Percentiles rank a stretch among this genome's conserved stretches.
phyloP scores from a whole-genome alignment of 1,284 basidiomycete genomes.

The Apiotrichum sp. region DNA sequence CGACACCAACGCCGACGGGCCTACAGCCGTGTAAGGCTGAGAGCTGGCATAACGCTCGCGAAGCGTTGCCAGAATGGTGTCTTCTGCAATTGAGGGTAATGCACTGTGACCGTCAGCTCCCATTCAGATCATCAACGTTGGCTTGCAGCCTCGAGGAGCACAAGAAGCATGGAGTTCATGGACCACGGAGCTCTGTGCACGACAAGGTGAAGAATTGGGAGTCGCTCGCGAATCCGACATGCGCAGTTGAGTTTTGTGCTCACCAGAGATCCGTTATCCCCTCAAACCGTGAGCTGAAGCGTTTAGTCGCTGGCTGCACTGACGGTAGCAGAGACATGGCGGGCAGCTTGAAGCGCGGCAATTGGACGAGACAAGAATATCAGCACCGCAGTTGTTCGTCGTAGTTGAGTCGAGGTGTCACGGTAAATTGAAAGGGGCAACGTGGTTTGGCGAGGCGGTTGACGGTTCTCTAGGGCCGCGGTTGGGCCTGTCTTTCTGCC shows the following conservation, averaged over 20 bases:
- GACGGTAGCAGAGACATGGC: conserved; percentile 12
- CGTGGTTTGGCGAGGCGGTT: too few relatives aligned
- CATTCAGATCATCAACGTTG: too few relatives aligned
- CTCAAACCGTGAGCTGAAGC: conserved; percentile 31
- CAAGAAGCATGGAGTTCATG: too few relatives aligned
- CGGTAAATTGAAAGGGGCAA: too few relatives aligned
- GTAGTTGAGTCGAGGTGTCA: too few relatives aligned
- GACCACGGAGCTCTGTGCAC: too few relatives aligned
- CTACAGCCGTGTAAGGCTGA: conserved; percentile 71
- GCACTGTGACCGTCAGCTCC: conserved; percentile 12
- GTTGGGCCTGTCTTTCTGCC: too few relatives aligned
- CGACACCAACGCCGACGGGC: conserved; percentile 65
- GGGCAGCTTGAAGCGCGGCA: neutral
- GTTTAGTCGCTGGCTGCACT: conserved; percentile 4
- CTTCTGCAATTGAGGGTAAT: conserved; percentile 42
- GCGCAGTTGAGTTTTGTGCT: neutral
- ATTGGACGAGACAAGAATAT: neutral
- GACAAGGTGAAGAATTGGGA: too few relatives aligned
- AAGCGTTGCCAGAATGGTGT: conserved; percentile 57
- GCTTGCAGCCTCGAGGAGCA: too few relatives aligned
- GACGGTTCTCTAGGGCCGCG: too few relatives aligned
- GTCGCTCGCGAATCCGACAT: too few relatives aligned
- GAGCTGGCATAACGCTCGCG: conserved; percentile 80
- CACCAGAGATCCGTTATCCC: conserved; percentile 36
- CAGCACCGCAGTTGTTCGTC: neutral